phyloP scores from a whole-genome alignment of 805 yeast species.

The Jamesozyma lodderae region DNA sequence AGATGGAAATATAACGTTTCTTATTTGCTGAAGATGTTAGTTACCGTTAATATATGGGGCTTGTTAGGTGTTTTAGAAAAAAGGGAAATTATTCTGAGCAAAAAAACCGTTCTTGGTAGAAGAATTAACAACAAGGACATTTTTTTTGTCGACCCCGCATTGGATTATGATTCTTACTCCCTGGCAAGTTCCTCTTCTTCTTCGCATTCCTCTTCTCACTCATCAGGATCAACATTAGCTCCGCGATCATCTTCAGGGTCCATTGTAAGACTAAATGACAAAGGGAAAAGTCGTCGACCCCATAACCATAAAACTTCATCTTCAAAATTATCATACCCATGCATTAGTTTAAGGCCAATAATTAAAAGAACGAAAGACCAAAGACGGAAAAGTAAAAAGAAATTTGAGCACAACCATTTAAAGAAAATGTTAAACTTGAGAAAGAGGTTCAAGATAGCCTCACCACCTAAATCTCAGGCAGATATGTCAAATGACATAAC shows the following conservation, averaged over 20 bases:
- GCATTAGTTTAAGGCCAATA: conserved; percentile 9
- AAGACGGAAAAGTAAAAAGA: conserved; percentile 1
- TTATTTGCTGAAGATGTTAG: conserved; percentile 18
- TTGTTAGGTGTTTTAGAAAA: conserved; percentile 24
- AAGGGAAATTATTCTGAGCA: conserved; percentile 20
- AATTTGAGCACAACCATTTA: too few relatives aligned
- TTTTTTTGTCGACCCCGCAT: conserved; percentile 21
- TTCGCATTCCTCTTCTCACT: not conserved
- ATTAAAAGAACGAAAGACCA: conserved; percentile 7
- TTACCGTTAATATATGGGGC: conserved; percentile 29
- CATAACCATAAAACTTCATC: too few relatives aligned
- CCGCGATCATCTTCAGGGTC: not conserved
- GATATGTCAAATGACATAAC: not conserved
- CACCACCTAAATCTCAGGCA: not conserved
- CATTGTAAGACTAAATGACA: not conserved
- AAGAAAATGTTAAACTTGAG: not conserved
- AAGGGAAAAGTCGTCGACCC: not conserved
- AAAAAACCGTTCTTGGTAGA: conserved; percentile 26
- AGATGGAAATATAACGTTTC: conserved; percentile 22
- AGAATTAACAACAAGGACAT: conserved; percentile 24
- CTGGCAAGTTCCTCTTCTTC: not conserved
- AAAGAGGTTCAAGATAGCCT: not conserved
- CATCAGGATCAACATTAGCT: not conserved
- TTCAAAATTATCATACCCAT: conserved; percentile 6
- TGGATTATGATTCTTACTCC: conserved; percentile 8